Evolutionary conservation across 306 rosid species (phyloP).

Genomic region (Quillaja saponaria): DNA sequence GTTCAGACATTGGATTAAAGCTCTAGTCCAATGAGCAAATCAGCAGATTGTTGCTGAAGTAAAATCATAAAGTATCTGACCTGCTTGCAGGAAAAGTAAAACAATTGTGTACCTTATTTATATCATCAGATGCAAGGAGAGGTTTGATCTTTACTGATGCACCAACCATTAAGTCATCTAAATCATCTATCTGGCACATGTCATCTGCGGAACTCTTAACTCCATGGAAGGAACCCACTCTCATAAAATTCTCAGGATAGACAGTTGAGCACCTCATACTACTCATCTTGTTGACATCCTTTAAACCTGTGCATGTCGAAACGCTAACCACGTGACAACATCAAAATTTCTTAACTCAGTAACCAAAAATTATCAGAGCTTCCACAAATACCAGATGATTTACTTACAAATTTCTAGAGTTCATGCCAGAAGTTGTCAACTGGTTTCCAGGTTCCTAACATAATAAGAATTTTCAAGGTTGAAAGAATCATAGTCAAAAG

Average conservation of each 20-base stretch:
- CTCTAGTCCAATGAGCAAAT: conserved; percentile 54
- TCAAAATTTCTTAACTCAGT: conserved; percentile 28
- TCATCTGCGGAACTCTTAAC: conserved; percentile 57
- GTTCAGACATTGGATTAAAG: conserved; percentile 80
- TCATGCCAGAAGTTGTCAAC: conserved; percentile 47
- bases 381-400: conserved; percentile 27
- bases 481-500: conserved; percentile 20
- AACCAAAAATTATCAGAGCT: conserved; percentile 20
- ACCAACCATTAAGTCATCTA: conserved; percentile 54
- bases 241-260: conserved; percentile 43
- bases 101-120: conserved; percentile 54
- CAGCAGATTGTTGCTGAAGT: conserved; percentile 20
- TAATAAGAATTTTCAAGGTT: conserved; percentile 21
- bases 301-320: conserved; percentile 63
- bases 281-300: conserved; percentile 73
- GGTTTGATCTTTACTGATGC: conserved; percentile 57
- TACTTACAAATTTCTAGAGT: conserved; percentile 65
- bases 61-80: conserved; percentile 34
- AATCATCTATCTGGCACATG: conserved; percentile 76
- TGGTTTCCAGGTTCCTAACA: conserved; percentile 62
- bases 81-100: conserved; percentile 16
- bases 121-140: conserved; percentile 42
- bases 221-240: conserved; percentile 50
- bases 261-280: conserved; percentile 59
- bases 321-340: conserved; percentile 54